Evolutionary conservation across 352 stramenopile species (phyloP).

Genomic region (Globisporangium sylvaticum): DNA sequence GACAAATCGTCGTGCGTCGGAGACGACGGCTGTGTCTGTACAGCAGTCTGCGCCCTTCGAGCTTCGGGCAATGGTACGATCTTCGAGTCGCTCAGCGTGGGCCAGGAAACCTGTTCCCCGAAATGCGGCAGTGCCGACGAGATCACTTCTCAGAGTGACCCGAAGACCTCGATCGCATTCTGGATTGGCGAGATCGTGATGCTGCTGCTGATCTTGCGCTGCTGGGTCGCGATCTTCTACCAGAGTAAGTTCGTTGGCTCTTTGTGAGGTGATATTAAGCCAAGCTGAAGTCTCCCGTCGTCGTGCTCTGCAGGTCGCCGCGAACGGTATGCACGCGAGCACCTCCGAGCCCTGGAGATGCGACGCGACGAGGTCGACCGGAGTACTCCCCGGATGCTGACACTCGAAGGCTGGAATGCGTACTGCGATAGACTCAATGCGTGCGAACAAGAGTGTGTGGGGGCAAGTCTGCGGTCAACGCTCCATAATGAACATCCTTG

Average conservation of each 20-base stretch:
- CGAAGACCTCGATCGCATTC: no score
- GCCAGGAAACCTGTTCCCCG: neutral
- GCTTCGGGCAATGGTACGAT: neutral
- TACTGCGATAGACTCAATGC: conserved; percentile 51
- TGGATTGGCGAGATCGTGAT: no score
- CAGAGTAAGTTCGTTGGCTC: neutral
- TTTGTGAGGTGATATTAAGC: neutral
- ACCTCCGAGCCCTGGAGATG: neutral
- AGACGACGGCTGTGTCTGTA: conserved; percentile 33
- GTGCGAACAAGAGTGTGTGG: conserved; percentile 19
- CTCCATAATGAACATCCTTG: no score
- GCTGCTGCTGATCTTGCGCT: no score
- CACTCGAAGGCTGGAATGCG: conserved; percentile 44
- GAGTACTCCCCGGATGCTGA: conserved; percentile 16
- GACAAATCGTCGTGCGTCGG: conserved; percentile 27
- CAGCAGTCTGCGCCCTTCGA: conserved; percentile 25
- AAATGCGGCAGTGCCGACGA: no score
- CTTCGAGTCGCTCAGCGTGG: neutral
- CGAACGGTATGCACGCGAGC: neutral
- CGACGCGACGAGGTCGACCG: conserved; percentile 18
- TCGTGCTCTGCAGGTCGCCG: neutral
- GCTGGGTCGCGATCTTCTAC: no score
- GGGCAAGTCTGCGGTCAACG: neutral
- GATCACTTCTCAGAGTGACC: no score
- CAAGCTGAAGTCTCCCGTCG: no score